Base-by-base conservation (phyloP, 164 flowering plant genomes). In the Macadamia tetraphylla region DNA sequence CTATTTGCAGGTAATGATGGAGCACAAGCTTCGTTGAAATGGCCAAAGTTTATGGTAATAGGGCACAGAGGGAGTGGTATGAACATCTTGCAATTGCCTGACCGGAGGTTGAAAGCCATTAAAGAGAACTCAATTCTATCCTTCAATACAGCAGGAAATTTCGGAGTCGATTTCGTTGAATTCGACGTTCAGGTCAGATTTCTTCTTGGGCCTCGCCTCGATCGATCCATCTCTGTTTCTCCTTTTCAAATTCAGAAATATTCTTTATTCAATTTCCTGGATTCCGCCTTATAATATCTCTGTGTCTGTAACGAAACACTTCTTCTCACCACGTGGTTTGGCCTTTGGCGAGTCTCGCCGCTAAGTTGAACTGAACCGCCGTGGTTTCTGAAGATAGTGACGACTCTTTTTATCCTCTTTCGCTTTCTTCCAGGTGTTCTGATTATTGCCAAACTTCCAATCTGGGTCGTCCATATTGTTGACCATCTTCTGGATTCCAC, bases 11-110 rank as follows among this genome's bases (percentile, higher is more conserved):
- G 79, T 9, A 61, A 43, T 3, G 82, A 73, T 6, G 74, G 44
- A 18, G 68, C 64, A 3, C 40, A 31, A 42, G 29, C 55, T 44
- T 5, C 72, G 31, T 70, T 53, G 7, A 72, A 75, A 57, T 40
- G 62, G 53, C 57, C 76, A 60, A 83, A 83, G 69, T 88, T 90
- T 31, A 1, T 76, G 62, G 93, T 92, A 79, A 78, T 92, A 40
- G 98, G 98, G 4, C 98, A 92, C 74, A 79, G 98, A 65, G 98
- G 98, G 5, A 71, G 73, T 67, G 98, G 96, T 12, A 92, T 92
- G 98, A 92, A 92, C 80, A 70, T 75, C 67, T 68, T 90, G 63
- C 83, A 84, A 14, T 86, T 89, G 3, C 6, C 80, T 1, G 94
- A 88, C 74, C 60, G 63, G 46, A 85, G 93, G 67, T 81, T 88